phyloP scores from a whole-genome alignment of 179 eudicot genomes.

The Gypsophila paniculata region DNA sequence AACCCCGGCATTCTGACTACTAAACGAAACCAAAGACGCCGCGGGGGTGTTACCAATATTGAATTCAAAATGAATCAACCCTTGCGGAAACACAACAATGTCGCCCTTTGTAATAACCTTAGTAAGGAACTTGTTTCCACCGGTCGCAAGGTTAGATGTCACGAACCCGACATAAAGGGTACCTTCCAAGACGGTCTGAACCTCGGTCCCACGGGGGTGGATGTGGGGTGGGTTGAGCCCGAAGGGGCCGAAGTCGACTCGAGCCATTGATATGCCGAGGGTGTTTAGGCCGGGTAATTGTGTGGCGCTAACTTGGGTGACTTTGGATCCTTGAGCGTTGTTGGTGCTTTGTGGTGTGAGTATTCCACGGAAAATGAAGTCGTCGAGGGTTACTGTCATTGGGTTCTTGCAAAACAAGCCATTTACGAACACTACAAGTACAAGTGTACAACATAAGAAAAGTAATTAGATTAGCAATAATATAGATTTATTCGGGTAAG shows the following conservation, averaged over 20 bases:
- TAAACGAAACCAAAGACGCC: background rate
- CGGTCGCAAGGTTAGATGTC: background rate
- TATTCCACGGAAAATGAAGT: background rate
- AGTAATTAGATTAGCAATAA: too few species aligned
- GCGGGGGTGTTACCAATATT: background rate
- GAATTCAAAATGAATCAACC: background rate
- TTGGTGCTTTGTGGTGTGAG: background rate
- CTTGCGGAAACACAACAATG: background rate
- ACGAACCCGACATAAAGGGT: background rate
- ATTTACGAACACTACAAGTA: background rate
- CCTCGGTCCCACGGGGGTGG: background rate
- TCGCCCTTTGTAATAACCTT: background rate
- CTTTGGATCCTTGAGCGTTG: background rate
- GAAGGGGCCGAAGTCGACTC: background rate
- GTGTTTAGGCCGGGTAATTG: background rate
- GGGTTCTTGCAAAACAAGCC: background rate
- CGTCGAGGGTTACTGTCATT: background rate
- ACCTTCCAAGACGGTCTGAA: background rate
- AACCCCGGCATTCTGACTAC: background rate
- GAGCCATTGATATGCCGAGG: background rate
- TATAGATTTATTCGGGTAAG: too few species aligned
- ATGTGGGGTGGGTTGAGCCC: background rate
- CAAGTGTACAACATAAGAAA: too few species aligned
- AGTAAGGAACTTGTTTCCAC: background rate
- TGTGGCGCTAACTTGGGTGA: background rate